phyloP scores from a whole-genome alignment of 2,329 filamentous ascomycete genomes.

The Sclerotinia minor region DNA sequence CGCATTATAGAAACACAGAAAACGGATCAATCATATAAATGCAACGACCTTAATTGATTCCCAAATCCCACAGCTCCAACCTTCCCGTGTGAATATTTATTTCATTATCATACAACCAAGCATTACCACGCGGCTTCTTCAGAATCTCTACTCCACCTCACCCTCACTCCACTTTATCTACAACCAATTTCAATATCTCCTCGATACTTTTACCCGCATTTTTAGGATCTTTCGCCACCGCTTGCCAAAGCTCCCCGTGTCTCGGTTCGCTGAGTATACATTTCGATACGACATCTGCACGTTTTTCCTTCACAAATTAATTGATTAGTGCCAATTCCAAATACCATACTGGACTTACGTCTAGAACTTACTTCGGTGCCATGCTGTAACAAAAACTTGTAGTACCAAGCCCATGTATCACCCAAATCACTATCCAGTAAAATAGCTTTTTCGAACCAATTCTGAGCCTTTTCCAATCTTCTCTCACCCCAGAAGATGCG shows the following conservation, averaged over 20 bases:
- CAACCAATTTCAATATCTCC: conserved; percentile 80
- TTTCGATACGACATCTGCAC: conserved; percentile 77
- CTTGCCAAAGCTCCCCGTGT: conserved; percentile 92
- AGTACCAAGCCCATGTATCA: conserved; percentile 98
- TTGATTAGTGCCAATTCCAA: conserved; percentile 25
- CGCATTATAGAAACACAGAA: too few species aligned
- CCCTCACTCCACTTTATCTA: conserved; percentile 46
- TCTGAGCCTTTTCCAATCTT: conserved; percentile 87
- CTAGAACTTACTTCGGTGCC: conserved; percentile 66
- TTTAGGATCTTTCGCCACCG: conserved; percentile 78
- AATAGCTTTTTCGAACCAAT: conserved; percentile 96
- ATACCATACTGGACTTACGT: background rate
- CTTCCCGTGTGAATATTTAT: background rate
- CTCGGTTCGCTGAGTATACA: conserved; percentile 81
- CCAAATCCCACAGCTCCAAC: background rate
- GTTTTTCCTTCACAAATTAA: conserved; percentile 64
- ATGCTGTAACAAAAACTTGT: conserved; percentile 88
- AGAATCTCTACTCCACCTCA: conserved; percentile 23
- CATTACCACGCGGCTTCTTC: background rate
- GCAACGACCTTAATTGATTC: background rate
- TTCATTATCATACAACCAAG: conserved; percentile 5
- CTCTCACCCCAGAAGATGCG: conserved; percentile 96
- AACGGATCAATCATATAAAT: background rate
- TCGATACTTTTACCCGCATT: conserved; percentile 75
- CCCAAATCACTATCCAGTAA: conserved; percentile 82